phyloP scores from a whole-genome alignment of 1,139 yeast species.

The Saccharomyces hybrid region DNA sequence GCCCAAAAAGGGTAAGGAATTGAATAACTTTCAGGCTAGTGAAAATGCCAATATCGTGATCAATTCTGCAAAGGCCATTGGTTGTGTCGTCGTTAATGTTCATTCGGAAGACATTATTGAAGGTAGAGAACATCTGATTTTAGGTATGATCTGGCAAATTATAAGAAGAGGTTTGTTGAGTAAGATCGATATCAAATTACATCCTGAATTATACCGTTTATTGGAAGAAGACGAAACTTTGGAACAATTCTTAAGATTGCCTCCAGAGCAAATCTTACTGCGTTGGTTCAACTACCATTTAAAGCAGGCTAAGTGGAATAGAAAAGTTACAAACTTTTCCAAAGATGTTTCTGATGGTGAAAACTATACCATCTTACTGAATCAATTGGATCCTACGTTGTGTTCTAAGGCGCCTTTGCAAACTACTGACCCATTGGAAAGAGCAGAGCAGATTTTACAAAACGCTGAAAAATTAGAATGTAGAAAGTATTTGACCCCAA shows the following conservation, averaged over 20 bases:
- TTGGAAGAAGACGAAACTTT: constrained; percentile 94
- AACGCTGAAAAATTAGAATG: constrained; percentile 90
- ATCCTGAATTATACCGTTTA: constrained; percentile 91
- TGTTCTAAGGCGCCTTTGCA: constrained; percentile 81
- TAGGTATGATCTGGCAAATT: constrained; percentile 97
- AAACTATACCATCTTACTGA: constrained; percentile 78
- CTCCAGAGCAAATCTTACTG: constrained; percentile 93
- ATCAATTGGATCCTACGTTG: constrained; percentile 77
- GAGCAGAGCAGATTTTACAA: constrained; percentile 79
- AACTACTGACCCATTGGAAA: constrained; percentile 57
- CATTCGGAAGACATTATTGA: constrained; percentile 96
- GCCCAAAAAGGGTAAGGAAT: constrained; percentile 72
- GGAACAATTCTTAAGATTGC: constrained; percentile 90
- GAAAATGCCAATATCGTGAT: constrained; percentile 97
- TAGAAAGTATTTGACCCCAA: constrained; percentile 91
- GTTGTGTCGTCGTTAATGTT: constrained; percentile 94
- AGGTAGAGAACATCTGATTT: constrained; percentile 90
- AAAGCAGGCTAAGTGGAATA: constrained; percentile 84
- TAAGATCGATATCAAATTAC: constrained; percentile 90
- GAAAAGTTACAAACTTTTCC: constrained; percentile 79
- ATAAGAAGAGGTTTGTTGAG: constrained; percentile 90
- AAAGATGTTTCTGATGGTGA: constrained; percentile 91
- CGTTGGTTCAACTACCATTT: constrained; percentile 97
- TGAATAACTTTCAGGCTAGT: constrained; percentile 90
- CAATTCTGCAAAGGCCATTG: constrained; percentile 97